A percentile compares a stretch with the other conserved stretches of the same genome.
Evolutionary conservation across 805 yeast genomes (phyloP).

Genomic region (Wickerhamomyces ciferrii): DNA sequence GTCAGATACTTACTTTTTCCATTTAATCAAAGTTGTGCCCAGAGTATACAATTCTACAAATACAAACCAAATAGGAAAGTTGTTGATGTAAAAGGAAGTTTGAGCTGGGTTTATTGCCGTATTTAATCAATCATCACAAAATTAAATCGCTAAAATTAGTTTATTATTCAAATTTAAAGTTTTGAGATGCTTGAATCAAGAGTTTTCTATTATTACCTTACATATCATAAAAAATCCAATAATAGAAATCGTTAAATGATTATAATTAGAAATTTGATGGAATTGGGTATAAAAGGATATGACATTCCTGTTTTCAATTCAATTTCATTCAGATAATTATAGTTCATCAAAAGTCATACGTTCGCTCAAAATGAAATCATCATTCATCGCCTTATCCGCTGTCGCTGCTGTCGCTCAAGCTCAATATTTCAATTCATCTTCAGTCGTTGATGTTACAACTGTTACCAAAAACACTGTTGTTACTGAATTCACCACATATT

Average conservation of each 20-base stretch:
- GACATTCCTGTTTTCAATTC: not conserved
- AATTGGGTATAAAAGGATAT: not conserved
- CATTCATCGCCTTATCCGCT: not conserved
- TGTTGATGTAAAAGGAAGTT: too few relatives aligned
- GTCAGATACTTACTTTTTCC: too few relatives aligned
- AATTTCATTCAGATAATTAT: not conserved
- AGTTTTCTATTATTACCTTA: too few relatives aligned
- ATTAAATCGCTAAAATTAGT: not conserved
- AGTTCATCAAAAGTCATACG: not conserved
- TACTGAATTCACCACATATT: slow-evolving; percentile 67
- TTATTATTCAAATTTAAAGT: not conserved
- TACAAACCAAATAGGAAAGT: too few relatives aligned
- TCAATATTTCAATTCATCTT: slow-evolving; percentile 8
- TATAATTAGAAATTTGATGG: not conserved
- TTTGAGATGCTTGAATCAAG: too few relatives aligned
- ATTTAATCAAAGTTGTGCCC: too few relatives aligned
- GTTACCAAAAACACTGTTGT: slow-evolving; percentile 11
- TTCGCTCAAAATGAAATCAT: not conserved
- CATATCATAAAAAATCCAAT: too few relatives aligned
- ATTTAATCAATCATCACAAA: too few relatives aligned
- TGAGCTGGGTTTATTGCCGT: too few relatives aligned
- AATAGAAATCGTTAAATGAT: not conserved
- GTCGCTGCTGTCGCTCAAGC: slow-evolving; percentile 2
- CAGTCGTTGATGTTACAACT: slow-evolving; percentile 7
- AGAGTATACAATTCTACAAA: too few relatives aligned